phyloP scores from a whole-genome alignment of 768 basidiomycete species.

The Lentinula edodes region DNA sequence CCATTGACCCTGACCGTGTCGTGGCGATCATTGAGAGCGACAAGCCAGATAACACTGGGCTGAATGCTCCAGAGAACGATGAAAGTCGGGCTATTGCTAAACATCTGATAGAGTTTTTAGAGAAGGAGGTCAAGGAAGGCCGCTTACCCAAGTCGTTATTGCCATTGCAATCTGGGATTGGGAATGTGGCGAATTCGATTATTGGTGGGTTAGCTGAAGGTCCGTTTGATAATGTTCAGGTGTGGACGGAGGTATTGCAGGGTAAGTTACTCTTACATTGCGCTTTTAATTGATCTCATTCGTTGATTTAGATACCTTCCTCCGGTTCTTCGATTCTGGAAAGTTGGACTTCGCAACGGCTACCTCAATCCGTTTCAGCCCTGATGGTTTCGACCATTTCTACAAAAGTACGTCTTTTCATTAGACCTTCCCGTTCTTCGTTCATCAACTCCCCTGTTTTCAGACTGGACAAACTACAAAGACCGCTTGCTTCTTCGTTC shows the following conservation, averaged over 20 bases:
- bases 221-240: slow-evolving; percentile 43
- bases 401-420: slow-evolving; percentile 27
- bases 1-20: slow-evolving; percentile 44
- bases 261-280: slow-evolving; percentile 13
- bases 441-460: too few relatives aligned
- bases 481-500: slow-evolving; percentile 41
- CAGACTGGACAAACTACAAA: slow-evolving; percentile 42
- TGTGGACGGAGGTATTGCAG: slow-evolving; percentile 46
- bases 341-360: slow-evolving; percentile 43
- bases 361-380: slow-evolving; percentile 40
- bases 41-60: slow-evolving; percentile 39
- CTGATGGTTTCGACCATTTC: slow-evolving; percentile 42
- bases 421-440: not conserved
- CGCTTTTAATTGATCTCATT: not conserved
- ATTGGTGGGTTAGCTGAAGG: slow-evolving; percentile 44
- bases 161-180: slow-evolving; percentile 42
- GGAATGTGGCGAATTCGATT: slow-evolving; percentile 45
- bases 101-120: slow-evolving; percentile 41
- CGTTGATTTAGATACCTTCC: slow-evolving; percentile 30
- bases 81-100: slow-evolving; percentile 34
- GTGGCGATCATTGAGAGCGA: slow-evolving; percentile 37
- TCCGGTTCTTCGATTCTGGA: slow-evolving; percentile 41
- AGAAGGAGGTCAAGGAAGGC: slow-evolving; percentile 32
- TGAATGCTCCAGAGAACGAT: slow-evolving; percentile 38
- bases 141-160: slow-evolving; percentile 36